Evolutionary conservation across 176 grass and related monocot species (phyloP).

Genomic region (Aechmea fasciata): DNA sequence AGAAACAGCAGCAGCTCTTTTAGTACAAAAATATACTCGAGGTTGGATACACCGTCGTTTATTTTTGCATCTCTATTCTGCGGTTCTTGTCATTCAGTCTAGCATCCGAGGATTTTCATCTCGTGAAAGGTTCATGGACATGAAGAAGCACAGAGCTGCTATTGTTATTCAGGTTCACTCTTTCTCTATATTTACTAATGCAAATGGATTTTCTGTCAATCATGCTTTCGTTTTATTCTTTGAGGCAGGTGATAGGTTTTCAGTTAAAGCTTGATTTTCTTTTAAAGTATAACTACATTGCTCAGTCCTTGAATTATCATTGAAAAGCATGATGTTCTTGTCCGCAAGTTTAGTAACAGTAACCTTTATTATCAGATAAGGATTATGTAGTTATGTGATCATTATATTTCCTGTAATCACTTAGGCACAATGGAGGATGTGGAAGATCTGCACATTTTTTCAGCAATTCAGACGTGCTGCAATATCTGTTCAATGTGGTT

Average conservation of each 20-base stretch:
- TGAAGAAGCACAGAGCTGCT: slow-evolving; percentile 51
- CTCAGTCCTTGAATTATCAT: neutral
- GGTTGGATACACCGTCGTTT: slow-evolving; percentile 45
- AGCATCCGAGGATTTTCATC: slow-evolving; percentile 39
- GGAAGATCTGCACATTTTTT: slow-evolving; percentile 30
- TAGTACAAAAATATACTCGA: slow-evolving; percentile 59
- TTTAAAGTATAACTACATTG: neutral
- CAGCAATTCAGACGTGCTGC: slow-evolving; percentile 37
- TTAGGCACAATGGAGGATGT: slow-evolving; percentile 72
- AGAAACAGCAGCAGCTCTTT: slow-evolving; percentile 51
- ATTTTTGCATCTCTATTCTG: slow-evolving; percentile 42
- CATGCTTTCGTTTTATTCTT: slow-evolving; percentile 2
- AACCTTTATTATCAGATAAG: neutral
- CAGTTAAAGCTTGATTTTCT: neutral
- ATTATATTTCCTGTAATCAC: slow-evolving; percentile 6
- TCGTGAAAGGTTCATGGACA: slow-evolving; percentile 29
- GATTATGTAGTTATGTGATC: neutral
- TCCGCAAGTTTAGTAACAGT: neutral
- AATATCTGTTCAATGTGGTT: slow-evolving; percentile 60
- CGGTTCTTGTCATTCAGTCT: slow-evolving; percentile 59
- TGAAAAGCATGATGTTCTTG: neutral
- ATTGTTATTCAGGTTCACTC: slow-evolving; percentile 53
- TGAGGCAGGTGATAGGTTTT: neutral
- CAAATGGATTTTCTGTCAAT: slow-evolving; percentile 9
- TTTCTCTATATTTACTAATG: slow-evolving; percentile 18